These are phyloP conservation scores for Cenchrus fungigraminus DNA, from an alignment of 176 grass and related monocot species.

Conservation along the genomic window DNA sequence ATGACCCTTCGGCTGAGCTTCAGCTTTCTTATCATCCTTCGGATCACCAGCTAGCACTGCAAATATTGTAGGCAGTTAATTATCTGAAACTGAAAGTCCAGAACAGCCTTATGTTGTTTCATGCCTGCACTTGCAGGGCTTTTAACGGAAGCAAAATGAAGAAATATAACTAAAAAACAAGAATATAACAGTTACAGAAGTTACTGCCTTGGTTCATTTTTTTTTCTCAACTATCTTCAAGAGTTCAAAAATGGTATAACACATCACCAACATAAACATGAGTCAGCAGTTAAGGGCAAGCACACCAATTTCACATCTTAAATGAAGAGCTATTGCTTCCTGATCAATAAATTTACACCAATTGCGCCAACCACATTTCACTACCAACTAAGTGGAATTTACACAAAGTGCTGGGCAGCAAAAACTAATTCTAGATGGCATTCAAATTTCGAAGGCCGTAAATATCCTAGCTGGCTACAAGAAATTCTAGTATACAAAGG, in stretches of 20 bases:
- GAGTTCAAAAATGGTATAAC: not conserved
- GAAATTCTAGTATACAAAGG: constrained; percentile 12
- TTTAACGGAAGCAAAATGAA: not conserved
- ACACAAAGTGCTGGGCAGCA: constrained; percentile 13
- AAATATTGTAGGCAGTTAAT: constrained; percentile 40
- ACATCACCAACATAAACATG: not conserved
- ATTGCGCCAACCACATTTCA: not conserved
- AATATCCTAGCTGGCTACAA: constrained; percentile 18
- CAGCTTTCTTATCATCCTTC: constrained; percentile 58
- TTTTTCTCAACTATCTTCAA: not conserved
- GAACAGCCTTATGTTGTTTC: not conserved
- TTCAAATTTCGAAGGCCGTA: not conserved
- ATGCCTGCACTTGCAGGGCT: not conserved
- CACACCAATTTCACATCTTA: not conserved
- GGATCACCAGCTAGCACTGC: constrained; percentile 71
- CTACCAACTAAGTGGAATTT: not conserved
- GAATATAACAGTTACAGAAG: not conserved
- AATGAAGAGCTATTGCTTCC: not conserved
- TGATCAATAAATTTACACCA: not conserved
- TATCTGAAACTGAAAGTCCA: constrained; percentile 4
- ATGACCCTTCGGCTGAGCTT: constrained; percentile 57
- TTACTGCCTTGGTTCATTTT: not conserved
- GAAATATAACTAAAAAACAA: not conserved
- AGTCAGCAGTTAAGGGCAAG: not conserved
- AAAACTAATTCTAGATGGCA: not conserved